phyloP scores from a whole-genome alignment of 108 stramenopile genomes.

The Pseudonitzschia multiseries region DNA sequence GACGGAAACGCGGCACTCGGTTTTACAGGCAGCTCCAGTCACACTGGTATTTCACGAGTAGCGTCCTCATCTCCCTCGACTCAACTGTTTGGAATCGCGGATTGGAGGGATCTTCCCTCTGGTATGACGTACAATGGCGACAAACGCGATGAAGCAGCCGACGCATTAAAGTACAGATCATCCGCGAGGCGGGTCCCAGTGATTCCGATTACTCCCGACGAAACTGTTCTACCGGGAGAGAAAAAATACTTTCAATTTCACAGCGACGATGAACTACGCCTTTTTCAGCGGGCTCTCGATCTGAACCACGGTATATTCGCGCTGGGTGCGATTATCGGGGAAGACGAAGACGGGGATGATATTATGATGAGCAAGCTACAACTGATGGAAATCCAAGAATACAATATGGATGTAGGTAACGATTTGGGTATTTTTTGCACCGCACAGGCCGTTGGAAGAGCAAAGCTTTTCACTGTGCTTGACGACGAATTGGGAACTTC shows the following conservation, averaged over 20 bases:
- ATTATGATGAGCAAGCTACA: conserved; percentile 19
- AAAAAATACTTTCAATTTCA: conserved; percentile 25
- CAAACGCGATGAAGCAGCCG: background rate
- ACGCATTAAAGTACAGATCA: background rate
- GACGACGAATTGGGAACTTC: background rate
- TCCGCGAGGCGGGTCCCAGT: conserved; percentile 5
- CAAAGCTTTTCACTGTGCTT: background rate
- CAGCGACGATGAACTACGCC: conserved; percentile 19
- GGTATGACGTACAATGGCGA: background rate
- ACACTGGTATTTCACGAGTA: too few species aligned
- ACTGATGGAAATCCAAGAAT: conserved; percentile 23
- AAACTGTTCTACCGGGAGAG: conserved; percentile 24
- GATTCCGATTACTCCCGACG: background rate
- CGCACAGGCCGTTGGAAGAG: conserved; percentile 24
- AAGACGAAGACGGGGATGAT: conserved; percentile 17
- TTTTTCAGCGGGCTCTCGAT: conserved; percentile 27
- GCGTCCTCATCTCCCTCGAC: too few species aligned
- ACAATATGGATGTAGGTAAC: conserved; percentile 24
- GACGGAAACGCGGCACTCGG: too few species aligned
- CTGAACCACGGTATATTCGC: conserved; percentile 27
- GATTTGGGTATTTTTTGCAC: conserved; percentile 24
- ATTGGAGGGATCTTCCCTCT: conserved; percentile 16
- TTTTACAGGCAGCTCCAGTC: too few species aligned
- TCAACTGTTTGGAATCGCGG: conserved; percentile 10
- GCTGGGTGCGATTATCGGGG: conserved; percentile 5